phyloP scores from a whole-genome alignment of 2,329 filamentous ascomycete genomes.

The Penicillium sp. region DNA sequence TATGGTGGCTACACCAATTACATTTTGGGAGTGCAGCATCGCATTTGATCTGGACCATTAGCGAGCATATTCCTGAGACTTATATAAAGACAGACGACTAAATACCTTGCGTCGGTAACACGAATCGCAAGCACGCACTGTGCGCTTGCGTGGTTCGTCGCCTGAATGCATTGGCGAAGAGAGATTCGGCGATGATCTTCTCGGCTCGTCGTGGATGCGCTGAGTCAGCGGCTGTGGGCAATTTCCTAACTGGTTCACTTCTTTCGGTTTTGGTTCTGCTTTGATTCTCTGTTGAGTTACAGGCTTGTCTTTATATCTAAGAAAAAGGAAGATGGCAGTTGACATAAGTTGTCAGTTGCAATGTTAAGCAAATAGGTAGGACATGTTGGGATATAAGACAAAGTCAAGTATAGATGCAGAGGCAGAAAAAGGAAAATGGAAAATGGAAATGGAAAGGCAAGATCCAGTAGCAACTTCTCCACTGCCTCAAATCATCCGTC shows the following conservation, averaged over 20 bases:
- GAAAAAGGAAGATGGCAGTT: background rate
- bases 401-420: background rate
- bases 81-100: background rate
- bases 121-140: conserved; percentile 46
- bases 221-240: conserved; percentile 15
- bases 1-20: conserved; percentile 51
- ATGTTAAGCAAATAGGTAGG: background rate
- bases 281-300: background rate
- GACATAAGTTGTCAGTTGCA: background rate
- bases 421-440: background rate
- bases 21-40: conserved; percentile 44
- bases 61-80: background rate
- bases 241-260: background rate
- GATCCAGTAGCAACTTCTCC: too few species aligned
- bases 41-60: conserved; percentile 47
- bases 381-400: background rate
- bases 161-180: conserved; percentile 16
- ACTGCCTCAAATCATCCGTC: background rate
- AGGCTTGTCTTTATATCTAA: background rate
- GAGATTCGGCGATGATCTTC: background rate
- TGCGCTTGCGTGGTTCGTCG: conserved; percentile 26
- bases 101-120: conserved; percentile 49
- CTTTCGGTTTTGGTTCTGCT: background rate
- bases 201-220: conserved; percentile 4
- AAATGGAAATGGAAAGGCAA: background rate